A percentile compares a stretch with the other conserved stretches of the same genome.
These are phyloP conservation scores for Saccharomyces cerevisiae DNA, from an alignment of 805 yeast species.

Conservation along the genomic window DNA sequence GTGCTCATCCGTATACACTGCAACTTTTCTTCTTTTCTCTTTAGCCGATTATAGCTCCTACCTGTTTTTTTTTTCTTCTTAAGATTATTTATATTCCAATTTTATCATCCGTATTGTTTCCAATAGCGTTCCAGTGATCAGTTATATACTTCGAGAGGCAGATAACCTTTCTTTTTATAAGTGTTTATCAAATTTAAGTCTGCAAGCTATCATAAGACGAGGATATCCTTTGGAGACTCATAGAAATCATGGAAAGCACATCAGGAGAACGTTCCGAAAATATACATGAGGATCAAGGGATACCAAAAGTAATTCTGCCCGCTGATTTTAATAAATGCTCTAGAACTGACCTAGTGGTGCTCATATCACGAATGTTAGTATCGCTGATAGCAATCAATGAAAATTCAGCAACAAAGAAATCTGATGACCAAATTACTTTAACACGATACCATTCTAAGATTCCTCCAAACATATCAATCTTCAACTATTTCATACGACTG, in stretches of 20 bases:
- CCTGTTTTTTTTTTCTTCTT: neutral
- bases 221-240: neutral
- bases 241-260: neutral
- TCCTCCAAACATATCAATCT: conserved; percentile 80
- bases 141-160: neutral
- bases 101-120: neutral
- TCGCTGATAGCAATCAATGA: conserved; percentile 74
- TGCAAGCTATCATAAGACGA: neutral
- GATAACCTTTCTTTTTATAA: neutral
- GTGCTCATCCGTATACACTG: neutral
- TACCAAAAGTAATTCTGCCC: conserved; percentile 25
- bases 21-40: neutral
- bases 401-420: conserved; percentile 21
- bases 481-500: conserved; percentile 66
- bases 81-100: neutral
- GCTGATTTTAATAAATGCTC: conserved; percentile 53
- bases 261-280: neutral
- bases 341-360: conserved; percentile 56
- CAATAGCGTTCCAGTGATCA: neutral
- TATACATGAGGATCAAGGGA: conserved; percentile 2
- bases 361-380: conserved; percentile 73
- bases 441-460: conserved; percentile 91
- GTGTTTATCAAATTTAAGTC: neutral
- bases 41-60: neutral
- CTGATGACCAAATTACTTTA: conserved; percentile 33